Conservation (phyloP, 345 rosid species). For the Salix brachista region DNA sequence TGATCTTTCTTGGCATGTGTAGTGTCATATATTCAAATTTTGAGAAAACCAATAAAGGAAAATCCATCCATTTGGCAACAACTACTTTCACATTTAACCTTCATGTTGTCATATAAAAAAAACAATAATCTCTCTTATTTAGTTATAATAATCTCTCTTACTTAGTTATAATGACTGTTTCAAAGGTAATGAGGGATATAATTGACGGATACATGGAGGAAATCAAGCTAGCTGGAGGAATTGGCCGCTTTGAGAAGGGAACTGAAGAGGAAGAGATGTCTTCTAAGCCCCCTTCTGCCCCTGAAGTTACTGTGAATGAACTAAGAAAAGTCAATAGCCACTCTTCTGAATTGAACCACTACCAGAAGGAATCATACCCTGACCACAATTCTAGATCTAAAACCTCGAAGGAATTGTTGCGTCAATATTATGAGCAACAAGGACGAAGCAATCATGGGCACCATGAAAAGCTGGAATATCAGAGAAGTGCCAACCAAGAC, state of each 20-base stretch:
- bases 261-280: slow-evolving; percentile 33
- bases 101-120: not conserved
- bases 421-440: slow-evolving; percentile 24
- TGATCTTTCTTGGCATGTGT: not conserved
- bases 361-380: slow-evolving; percentile 27
- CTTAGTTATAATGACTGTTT: slow-evolving; percentile 7
- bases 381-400: slow-evolving; percentile 25
- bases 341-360: slow-evolving; percentile 22
- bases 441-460: slow-evolving; percentile 24
- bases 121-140: not conserved
- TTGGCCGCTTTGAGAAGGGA: slow-evolving; percentile 72
- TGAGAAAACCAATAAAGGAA: not conserved
- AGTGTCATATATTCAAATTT: not conserved
- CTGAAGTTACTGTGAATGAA: slow-evolving; percentile 14
- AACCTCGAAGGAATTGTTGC: slow-evolving; percentile 26
- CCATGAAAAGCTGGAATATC: slow-evolving; percentile 27
- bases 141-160: slow-evolving; percentile 9
- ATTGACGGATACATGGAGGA: slow-evolving; percentile 81
- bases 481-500: slow-evolving; percentile 6
- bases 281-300: slow-evolving; percentile 21
- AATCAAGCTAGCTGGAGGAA: slow-evolving; percentile 80
- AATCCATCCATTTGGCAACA: slow-evolving; percentile 1
- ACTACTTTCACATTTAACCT: not conserved
- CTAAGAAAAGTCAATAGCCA: slow-evolving; percentile 17
- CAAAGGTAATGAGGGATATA: slow-evolving; percentile 74